Conservation (phyloP, 202 grass and related monocot genomes). For the Panicum hallii region DNA sequence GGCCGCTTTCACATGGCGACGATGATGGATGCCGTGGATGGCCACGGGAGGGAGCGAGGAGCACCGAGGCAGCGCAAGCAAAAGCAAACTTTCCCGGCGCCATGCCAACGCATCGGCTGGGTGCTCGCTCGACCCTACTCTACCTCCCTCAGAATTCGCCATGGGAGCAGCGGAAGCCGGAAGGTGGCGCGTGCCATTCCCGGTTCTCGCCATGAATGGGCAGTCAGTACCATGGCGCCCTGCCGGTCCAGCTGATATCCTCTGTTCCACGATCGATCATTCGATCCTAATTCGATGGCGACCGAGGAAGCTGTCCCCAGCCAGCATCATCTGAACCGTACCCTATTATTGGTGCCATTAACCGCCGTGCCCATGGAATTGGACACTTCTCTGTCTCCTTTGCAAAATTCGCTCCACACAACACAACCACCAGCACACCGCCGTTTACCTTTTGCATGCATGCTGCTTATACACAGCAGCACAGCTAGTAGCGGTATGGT, state of each 20-base stretch:
- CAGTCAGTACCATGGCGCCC: neutral
- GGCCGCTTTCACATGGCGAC: conserved; percentile 34
- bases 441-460: neutral
- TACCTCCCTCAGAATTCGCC: neutral
- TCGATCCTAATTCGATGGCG: neutral
- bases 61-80: neutral
- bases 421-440: neutral
- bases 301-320: neutral
- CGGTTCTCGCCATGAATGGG: conserved; percentile 16
- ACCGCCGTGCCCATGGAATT: no score
- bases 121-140: neutral
- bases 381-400: neutral
- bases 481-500: neutral
- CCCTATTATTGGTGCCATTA: neutral
- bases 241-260: neutral
- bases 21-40: neutral
- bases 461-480: no score
- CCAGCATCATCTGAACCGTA: neutral
- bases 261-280: neutral
- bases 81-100: neutral
- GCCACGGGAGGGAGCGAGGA: neutral
- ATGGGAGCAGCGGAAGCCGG: neutral
- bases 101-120: conserved; percentile 41
- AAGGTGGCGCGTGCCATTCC: conserved; percentile 20
- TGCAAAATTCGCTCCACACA: neutral